Evolutionary conservation across 805 yeast species (phyloP).

Genomic region (Metschnikowia matae): DNA sequence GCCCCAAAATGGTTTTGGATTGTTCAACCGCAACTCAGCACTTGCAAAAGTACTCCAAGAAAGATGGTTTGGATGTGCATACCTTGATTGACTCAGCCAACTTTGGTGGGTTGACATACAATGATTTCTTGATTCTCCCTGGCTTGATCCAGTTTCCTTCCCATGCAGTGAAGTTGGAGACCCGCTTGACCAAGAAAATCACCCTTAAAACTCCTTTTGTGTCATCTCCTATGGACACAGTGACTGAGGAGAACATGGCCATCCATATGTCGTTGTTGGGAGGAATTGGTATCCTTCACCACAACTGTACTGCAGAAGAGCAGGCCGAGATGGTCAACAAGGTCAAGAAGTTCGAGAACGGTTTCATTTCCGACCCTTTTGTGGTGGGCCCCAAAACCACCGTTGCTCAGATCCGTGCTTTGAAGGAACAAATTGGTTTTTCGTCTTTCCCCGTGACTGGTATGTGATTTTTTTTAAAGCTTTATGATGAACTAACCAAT

Average conservation of each 20-base stretch:
- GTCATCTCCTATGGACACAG: conserved; percentile 99
- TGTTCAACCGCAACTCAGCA: conserved; percentile 61
- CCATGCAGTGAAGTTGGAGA: conserved; percentile 68
- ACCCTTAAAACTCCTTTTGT: conserved; percentile 90
- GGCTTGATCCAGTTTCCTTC: conserved; percentile 92
- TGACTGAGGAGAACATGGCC: conserved; percentile 96
- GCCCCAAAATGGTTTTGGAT: conserved; percentile 35
- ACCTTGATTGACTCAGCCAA: conserved; percentile 83
- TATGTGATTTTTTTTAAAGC: conserved; percentile 49
- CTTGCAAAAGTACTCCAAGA: conserved; percentile 59
- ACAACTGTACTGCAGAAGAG: conserved; percentile 93
- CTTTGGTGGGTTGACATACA: conserved; percentile 97
- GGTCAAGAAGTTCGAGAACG: conserved; percentile 96
- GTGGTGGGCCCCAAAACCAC: conserved; percentile 74
- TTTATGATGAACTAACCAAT: conserved; percentile 50
- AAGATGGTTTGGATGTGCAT: conserved; percentile 82
- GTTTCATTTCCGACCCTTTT: conserved; percentile 92
- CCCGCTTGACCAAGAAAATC: conserved; percentile 88
- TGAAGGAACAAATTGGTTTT: conserved; percentile 76
- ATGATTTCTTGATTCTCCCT: conserved; percentile 92
- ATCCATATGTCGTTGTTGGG: conserved; percentile 97
- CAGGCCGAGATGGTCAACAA: conserved; percentile 98
- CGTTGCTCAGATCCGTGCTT: conserved; percentile 72
- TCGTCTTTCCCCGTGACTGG: conserved; percentile 99
- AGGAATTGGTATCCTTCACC: conserved; percentile 98